phyloP scores from a whole-genome alignment of 371 early-diverging fungal genomes.

The Chytridiales sp. region DNA sequence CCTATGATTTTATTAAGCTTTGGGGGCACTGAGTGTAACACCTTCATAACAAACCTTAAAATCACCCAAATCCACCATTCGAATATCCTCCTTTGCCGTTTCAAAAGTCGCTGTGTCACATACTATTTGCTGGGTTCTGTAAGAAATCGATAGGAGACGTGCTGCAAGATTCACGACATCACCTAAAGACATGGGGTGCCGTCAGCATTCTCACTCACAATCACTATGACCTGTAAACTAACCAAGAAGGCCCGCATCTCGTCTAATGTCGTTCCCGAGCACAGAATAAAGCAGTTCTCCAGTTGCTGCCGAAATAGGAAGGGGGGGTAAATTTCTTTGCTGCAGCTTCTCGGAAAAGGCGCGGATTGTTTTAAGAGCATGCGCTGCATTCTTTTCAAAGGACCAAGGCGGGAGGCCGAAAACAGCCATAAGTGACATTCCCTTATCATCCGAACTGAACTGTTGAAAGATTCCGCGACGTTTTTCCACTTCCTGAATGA shows the following conservation, averaged over 20 bases:
- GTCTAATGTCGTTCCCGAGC: constrained; percentile 22
- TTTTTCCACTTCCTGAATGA: no score
- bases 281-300: constrained; percentile 28
- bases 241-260: constrained; percentile 30
- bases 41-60: constrained; percentile 21
- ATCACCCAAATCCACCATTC: constrained; percentile 17
- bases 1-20: no score
- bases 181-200: no score
- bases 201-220: no score
- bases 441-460: constrained; percentile 34
- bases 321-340: constrained; percentile 17
- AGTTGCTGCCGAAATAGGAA: constrained; percentile 22
- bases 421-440: constrained; percentile 22
- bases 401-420: constrained; percentile 31
- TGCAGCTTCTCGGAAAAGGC: constrained; percentile 18
- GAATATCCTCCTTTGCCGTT: constrained; percentile 7
- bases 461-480: no score
- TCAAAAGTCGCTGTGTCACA: constrained; percentile 27
- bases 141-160: constrained; percentile 24
- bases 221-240: no score
- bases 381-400: constrained; percentile 30
- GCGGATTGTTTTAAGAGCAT: constrained; percentile 19
- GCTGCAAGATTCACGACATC: constrained; percentile 30
- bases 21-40: no score
- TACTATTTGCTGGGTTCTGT: constrained; percentile 22